Conservation (phyloP, 768 basidiomycete species). For the Tubosaeta brunneosetosa region DNA sequence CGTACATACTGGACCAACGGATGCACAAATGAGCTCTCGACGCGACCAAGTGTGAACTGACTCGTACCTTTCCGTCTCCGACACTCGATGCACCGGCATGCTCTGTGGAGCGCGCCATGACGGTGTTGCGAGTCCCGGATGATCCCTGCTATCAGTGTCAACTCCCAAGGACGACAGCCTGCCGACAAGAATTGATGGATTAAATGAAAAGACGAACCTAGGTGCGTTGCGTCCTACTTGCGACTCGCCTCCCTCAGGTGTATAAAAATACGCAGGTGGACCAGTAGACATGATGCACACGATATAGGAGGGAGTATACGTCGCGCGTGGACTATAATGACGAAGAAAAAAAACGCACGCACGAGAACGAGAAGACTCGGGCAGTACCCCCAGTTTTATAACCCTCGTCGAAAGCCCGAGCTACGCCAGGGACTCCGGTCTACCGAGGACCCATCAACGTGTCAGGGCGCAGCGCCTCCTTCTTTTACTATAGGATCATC, state of each 20-base stretch:
- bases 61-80: constrained; percentile 5
- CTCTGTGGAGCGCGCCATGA: constrained; percentile 1
- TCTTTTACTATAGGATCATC: not conserved
- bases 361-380: not conserved
- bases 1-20: not conserved
- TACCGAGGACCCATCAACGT: not conserved
- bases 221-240: not conserved
- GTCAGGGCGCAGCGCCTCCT: not conserved
- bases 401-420: not conserved
- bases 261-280: not conserved
- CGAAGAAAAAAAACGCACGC: not conserved
- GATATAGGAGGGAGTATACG: not conserved
- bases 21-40: not conserved
- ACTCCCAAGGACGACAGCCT: not conserved
- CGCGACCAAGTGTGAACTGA: not conserved
- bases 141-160: constrained; percentile 11
- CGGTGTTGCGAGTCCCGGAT: not conserved
- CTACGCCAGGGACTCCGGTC: not conserved
- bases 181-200: not conserved
- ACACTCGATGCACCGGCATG: not conserved
- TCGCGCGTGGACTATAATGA: not conserved
- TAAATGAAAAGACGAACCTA: constrained; percentile 6
- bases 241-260: not conserved
- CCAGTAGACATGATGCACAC: constrained; percentile 5
- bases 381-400: not conserved